Percentiles rank a stretch among this genome's conserved stretches.
phyloP scores from a whole-genome alignment of 148 eudicot species.

The Diospyros kaki region DNA sequence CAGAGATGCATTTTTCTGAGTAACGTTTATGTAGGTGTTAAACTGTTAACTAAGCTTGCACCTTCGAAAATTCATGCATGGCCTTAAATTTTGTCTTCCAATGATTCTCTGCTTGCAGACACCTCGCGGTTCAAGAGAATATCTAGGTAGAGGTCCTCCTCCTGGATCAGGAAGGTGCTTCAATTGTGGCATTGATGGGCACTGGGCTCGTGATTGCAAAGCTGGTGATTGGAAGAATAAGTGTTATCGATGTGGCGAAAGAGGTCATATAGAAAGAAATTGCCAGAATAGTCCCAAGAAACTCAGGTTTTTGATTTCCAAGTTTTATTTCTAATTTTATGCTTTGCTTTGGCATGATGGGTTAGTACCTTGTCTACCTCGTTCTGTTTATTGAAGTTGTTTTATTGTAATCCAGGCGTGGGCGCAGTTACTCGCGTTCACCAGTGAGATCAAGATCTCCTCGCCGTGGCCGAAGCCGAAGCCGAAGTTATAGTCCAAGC shows the following conservation, averaged over 20 bases:
- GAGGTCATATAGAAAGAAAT: conserved; percentile 85
- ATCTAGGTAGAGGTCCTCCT: conserved; percentile 71
- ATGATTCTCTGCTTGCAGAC: conserved; percentile 26
- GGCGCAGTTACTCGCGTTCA: conserved; percentile 70
- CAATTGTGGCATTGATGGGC: conserved; percentile 94
- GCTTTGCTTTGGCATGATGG: not conserved
- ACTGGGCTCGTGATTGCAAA: conserved; percentile 97
- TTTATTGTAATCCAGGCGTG: conserved; percentile 29
- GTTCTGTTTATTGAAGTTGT: not conserved
- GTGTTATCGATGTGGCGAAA: conserved; percentile 94
- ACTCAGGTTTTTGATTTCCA: conserved; percentile 28
- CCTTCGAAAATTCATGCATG: not conserved
- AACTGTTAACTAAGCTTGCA: too few species aligned
- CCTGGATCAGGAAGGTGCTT: conserved; percentile 95
- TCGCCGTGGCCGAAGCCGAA: conserved; percentile 52
- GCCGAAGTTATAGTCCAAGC: conserved; percentile 69
- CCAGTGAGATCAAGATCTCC: conserved; percentile 58
- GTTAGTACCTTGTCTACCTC: conserved; percentile 1
- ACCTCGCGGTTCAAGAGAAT: conserved; percentile 80
- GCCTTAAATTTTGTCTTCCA: not conserved
- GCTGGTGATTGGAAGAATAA: conserved; percentile 99
- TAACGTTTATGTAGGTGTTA: not conserved
- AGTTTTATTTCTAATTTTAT: not conserved
- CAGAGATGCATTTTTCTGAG: not conserved
- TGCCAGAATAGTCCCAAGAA: conserved; percentile 89